Percentiles rank a stretch among this genome's conserved stretches.
phyloP scores from a whole-genome alignment of 176 grass and related monocot species.

The Bolboschoenus planiculmis region DNA sequence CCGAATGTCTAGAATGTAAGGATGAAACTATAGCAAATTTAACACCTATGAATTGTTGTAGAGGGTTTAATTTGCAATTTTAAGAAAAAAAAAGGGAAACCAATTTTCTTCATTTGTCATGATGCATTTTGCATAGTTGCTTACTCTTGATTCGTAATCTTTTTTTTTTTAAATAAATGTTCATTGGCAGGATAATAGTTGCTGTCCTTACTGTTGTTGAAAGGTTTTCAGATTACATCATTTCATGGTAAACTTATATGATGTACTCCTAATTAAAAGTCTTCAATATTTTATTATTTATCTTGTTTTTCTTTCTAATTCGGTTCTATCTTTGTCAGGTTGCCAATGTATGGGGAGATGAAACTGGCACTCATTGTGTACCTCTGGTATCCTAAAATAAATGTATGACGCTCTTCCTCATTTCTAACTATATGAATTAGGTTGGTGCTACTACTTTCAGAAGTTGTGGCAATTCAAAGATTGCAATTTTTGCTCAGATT shows the following conservation, averaged over 20 bases:
- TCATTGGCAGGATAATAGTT: constrained; percentile 50
- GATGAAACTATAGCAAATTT: background rate
- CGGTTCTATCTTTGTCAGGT: constrained; percentile 19
- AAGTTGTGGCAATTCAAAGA: background rate
- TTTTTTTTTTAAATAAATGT: background rate
- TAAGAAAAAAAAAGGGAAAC: background rate
- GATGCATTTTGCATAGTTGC: background rate
- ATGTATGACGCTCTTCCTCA: constrained; percentile 15
- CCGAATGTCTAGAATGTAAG: background rate
- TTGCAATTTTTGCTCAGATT: background rate
- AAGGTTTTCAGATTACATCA: constrained; percentile 33
- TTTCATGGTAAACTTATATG: constrained; percentile 43
- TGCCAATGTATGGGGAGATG: constrained; percentile 66
- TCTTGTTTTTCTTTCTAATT: constrained; percentile 1
- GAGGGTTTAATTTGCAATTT: background rate
- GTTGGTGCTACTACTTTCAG: background rate
- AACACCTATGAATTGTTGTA: background rate
- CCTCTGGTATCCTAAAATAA: constrained; percentile 62
- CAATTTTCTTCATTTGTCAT: background rate
- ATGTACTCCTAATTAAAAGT: background rate
- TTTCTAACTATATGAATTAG: background rate
- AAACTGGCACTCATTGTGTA: constrained; percentile 59
- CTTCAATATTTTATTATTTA: background rate
- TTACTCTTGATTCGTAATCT: background rate
- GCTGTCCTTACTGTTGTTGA: constrained; percentile 46